phyloP scores from a whole-genome alignment of 1,139 yeast genomes.

The Martiniozyma asiatica region DNA sequence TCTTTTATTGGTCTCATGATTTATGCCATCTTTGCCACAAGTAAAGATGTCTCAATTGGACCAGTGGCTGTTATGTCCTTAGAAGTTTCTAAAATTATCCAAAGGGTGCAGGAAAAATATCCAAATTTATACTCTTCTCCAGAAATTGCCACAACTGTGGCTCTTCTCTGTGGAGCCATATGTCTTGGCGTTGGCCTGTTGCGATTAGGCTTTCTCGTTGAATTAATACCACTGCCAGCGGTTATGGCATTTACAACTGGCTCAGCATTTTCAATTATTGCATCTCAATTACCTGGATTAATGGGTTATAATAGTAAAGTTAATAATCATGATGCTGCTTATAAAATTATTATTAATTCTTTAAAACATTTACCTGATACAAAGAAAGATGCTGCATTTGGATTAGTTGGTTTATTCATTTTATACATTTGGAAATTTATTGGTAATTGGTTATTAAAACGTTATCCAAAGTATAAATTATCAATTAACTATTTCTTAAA shows the following conservation, averaged over 20 bases:
- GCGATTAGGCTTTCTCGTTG: slow-evolving; percentile 79
- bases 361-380: slow-evolving; percentile 61
- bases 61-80: slow-evolving; percentile 96
- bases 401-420: slow-evolving; percentile 58
- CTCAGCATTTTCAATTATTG: slow-evolving; percentile 70
- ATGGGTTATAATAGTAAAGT: slow-evolving; percentile 63
- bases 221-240: slow-evolving; percentile 82
- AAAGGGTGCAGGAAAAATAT: slow-evolving; percentile 40
- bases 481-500: slow-evolving; percentile 59
- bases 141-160: slow-evolving; percentile 66
- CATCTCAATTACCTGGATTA: slow-evolving; percentile 79
- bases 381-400: slow-evolving; percentile 78
- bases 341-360: slow-evolving; percentile 56
- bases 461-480: slow-evolving; percentile 43
- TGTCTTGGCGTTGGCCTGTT: slow-evolving; percentile 73
- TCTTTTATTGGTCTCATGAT: slow-evolving; percentile 86
- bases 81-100: slow-evolving; percentile 71
- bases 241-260: slow-evolving; percentile 95
- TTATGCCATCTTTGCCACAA: slow-evolving; percentile 85
- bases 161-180: slow-evolving; percentile 76
- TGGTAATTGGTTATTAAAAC: slow-evolving; percentile 46
- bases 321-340: slow-evolving; percentile 64
- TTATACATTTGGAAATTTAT: slow-evolving; percentile 57
- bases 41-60: slow-evolving; percentile 91
- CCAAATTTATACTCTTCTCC: slow-evolving; percentile 36